Conservation (phyloP, 768 basidiomycete genomes). For the Xerocomellus intermedius region DNA sequence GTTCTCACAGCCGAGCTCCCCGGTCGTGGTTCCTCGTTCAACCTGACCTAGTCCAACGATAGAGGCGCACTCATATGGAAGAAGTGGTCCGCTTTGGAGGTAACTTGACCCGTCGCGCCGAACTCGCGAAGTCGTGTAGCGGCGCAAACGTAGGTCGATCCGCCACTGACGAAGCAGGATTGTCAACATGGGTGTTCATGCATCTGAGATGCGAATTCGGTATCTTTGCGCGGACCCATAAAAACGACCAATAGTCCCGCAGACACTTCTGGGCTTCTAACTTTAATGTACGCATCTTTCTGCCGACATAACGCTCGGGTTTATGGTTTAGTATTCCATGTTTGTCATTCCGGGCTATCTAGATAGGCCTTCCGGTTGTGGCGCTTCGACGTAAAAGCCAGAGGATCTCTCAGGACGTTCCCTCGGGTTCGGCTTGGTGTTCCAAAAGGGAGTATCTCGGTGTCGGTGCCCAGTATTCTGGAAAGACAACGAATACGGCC, state of each 20-base stretch:
- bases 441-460: not conserved
- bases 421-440: not conserved
- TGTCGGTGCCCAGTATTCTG: not conserved
- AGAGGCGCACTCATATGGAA: not conserved
- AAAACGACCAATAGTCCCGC: not conserved
- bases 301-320: not conserved
- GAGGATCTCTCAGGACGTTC: not conserved
- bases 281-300: not conserved
- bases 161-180: constrained; percentile 14
- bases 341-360: not conserved
- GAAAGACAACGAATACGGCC: not conserved
- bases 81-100: not conserved
- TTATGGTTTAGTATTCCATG: not conserved
- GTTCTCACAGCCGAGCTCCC: constrained; percentile 16
- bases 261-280: not conserved
- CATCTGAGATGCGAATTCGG: not conserved
- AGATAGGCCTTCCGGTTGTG: not conserved
- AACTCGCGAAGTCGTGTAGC: not conserved
- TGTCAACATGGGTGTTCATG: not conserved
- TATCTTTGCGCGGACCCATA: not conserved
- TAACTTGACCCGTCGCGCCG: not conserved
- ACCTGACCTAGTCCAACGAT: not conserved
- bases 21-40: not conserved
- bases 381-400: not conserved
- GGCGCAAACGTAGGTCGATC: constrained; percentile 12